These are phyloP conservation scores for Chrysoporthe puriensis DNA, from an alignment of 2,329 filamentous ascomycete species.

Conservation along the genomic window DNA sequence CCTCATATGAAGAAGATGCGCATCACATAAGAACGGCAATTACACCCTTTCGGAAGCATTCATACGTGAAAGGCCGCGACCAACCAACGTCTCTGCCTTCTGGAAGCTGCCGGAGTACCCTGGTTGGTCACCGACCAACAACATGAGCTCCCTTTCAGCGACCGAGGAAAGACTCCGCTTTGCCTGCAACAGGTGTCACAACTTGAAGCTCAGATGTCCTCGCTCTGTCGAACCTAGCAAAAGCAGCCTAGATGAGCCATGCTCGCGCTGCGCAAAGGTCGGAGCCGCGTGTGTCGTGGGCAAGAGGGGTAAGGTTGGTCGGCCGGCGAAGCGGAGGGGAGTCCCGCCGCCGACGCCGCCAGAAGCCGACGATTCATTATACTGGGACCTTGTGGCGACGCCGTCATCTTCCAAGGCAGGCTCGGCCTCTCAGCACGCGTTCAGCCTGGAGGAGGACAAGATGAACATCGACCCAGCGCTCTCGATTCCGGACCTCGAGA, in stretches of 20 bases:
- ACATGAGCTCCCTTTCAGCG: slow-evolving; percentile 2
- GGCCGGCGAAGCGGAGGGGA: background rate
- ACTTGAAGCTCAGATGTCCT: slow-evolving; percentile 6
- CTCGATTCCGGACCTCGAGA: background rate
- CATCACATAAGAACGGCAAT: too few species aligned
- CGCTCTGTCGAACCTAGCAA: background rate
- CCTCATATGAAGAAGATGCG: too few species aligned
- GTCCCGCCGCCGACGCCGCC: background rate
- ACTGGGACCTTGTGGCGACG: background rate
- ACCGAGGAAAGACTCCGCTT: background rate
- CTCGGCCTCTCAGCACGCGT: background rate
- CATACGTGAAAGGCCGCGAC: too few species aligned
- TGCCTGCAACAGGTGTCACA: slow-evolving; percentile 6
- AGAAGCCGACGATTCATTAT: background rate
- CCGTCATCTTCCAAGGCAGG: background rate
- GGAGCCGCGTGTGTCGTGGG: background rate
- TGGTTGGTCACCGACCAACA: background rate
- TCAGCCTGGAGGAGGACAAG: background rate
- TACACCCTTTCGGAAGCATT: too few species aligned
- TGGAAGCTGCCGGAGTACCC: background rate
- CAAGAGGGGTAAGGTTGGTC: slow-evolving; percentile 1
- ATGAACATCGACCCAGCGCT: background rate
- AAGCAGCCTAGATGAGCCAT: background rate
- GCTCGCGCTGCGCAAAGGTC: slow-evolving; percentile 5
- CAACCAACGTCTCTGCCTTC: background rate